A percentile compares a stretch with the other conserved stretches of the same genome.
Evolutionary conservation across 2,329 filamentous ascomycete genomes (phyloP).

Genomic region (Sclerotinia spermophila): DNA sequence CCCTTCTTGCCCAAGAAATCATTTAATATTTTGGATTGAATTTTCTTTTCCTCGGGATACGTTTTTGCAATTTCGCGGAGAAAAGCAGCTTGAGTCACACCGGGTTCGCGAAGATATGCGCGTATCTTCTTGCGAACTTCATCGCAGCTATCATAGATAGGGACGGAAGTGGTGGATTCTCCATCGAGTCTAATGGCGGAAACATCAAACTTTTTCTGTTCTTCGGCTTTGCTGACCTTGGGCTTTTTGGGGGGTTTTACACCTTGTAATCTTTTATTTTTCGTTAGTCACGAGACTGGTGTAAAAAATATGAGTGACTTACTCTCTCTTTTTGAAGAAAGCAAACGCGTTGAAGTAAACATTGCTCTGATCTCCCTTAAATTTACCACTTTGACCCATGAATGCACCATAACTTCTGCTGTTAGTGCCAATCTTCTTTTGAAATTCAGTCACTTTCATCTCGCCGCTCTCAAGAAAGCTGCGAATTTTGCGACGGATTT

Average conservation of each 20-base stretch:
- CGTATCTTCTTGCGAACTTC: conserved; percentile 55
- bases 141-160: conserved; percentile 55
- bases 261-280: conserved; percentile 39
- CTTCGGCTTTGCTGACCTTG: conserved; percentile 37
- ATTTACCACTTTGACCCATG: conserved; percentile 46
- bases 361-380: conserved; percentile 38
- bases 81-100: conserved; percentile 51
- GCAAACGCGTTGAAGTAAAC: conserved; percentile 39
- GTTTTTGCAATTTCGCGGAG: conserved; percentile 46
- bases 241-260: conserved; percentile 38
- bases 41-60: conserved; percentile 39
- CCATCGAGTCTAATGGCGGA: conserved; percentile 44
- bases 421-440: conserved; percentile 39
- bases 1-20: conserved; percentile 51
- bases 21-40: conserved; percentile 45
- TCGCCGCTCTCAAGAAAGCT: conserved; percentile 41
- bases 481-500: conserved; percentile 43
- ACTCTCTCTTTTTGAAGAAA: conserved; percentile 51
- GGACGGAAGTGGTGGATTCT: conserved; percentile 46
- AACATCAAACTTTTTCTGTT: conserved; percentile 40
- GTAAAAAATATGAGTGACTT: not conserved
- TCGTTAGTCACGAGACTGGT: not conserved
- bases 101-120: conserved; percentile 45
- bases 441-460: conserved; percentile 45
- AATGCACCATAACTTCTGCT: conserved; percentile 43